Percentiles rank a stretch among this genome's conserved stretches.
Evolutionary conservation across 352 stramenopile species (phyloP).

Genomic region (Phytophthora meadii): DNA sequence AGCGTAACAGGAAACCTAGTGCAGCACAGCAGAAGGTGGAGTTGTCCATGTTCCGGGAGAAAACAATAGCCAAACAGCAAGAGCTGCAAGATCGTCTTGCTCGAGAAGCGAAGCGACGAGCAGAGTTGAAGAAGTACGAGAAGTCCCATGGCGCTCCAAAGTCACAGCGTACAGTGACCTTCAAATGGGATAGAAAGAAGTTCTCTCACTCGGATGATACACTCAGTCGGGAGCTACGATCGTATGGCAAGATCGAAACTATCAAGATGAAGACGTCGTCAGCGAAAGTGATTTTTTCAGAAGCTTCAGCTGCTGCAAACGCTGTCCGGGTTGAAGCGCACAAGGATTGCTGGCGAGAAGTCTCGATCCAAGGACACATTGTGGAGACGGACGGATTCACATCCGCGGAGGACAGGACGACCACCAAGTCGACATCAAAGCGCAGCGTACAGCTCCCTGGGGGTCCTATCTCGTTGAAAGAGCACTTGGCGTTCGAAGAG

Average conservation of each 20-base stretch:
- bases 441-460: conserved; percentile 38
- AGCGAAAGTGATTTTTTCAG: conserved; percentile 68
- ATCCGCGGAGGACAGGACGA: conserved; percentile 30
- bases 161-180: conserved; percentile 74
- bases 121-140: conserved; percentile 43
- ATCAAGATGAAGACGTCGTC: conserved; percentile 79
- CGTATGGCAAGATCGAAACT: conserved; percentile 68
- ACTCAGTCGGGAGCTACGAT: conserved; percentile 59
- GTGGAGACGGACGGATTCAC: conserved; percentile 59
- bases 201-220: conserved; percentile 82
- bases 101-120: conserved; percentile 48
- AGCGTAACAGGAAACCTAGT: conserved; percentile 44
- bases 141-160: conserved; percentile 40
- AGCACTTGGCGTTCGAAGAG: conserved; percentile 66
- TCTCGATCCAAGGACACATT: conserved; percentile 79
- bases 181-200: conserved; percentile 79
- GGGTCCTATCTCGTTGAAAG: conserved; percentile 55
- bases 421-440: conserved; percentile 14
- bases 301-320: conserved; percentile 54
- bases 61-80: conserved; percentile 54
- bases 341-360: conserved; percentile 70
- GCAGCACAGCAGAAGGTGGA: conserved; percentile 49
- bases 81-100: conserved; percentile 60
- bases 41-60: conserved; percentile 63
- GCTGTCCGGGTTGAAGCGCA: conserved; percentile 77